Percentiles rank a stretch among this genome's conserved stretches.
Evolutionary conservation across 768 basidiomycete genomes (phyloP).

Genomic region (Pleurotus salmoneostramineus): DNA sequence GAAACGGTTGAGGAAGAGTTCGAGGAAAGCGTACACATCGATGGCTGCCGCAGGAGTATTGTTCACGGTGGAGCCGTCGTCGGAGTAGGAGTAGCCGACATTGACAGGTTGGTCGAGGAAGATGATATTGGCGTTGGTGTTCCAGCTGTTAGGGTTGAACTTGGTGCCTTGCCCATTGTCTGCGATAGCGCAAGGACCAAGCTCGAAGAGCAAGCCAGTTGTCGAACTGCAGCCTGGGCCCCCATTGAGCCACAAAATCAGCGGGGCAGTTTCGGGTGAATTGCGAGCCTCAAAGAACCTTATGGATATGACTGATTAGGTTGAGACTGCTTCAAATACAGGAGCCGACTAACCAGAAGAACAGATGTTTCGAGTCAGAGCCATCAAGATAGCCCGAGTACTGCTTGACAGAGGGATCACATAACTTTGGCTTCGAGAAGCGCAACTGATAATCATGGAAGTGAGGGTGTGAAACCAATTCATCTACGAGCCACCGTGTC

Average conservation of each 20-base stretch:
- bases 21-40: slow-evolving; percentile 85
- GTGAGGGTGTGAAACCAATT: slow-evolving; percentile 54
- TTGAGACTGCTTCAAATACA: neutral
- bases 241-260: slow-evolving; percentile 90
- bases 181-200: slow-evolving; percentile 81
- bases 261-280: slow-evolving; percentile 71
- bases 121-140: slow-evolving; percentile 68
- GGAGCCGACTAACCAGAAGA: slow-evolving; percentile 65
- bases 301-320: neutral
- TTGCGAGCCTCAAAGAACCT: slow-evolving; percentile 90
- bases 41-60: slow-evolving; percentile 83
- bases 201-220: slow-evolving; percentile 87
- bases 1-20: slow-evolving; percentile 77
- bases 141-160: slow-evolving; percentile 85
- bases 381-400: slow-evolving; percentile 85
- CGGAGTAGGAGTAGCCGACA: slow-evolving; percentile 87
- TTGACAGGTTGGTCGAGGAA: slow-evolving; percentile 82
- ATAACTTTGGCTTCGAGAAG: slow-evolving; percentile 65
- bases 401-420: slow-evolving; percentile 77
- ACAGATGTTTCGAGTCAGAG: slow-evolving; percentile 74
- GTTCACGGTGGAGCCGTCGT: slow-evolving; percentile 69
- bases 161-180: slow-evolving; percentile 69
- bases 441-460: slow-evolving; percentile 52
- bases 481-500: slow-evolving; percentile 40
- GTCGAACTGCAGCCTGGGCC: slow-evolving; percentile 68